Evolutionary conservation across 2,329 filamentous ascomycete species (phyloP).

Genomic region (Pseudonectria buxi): DNA sequence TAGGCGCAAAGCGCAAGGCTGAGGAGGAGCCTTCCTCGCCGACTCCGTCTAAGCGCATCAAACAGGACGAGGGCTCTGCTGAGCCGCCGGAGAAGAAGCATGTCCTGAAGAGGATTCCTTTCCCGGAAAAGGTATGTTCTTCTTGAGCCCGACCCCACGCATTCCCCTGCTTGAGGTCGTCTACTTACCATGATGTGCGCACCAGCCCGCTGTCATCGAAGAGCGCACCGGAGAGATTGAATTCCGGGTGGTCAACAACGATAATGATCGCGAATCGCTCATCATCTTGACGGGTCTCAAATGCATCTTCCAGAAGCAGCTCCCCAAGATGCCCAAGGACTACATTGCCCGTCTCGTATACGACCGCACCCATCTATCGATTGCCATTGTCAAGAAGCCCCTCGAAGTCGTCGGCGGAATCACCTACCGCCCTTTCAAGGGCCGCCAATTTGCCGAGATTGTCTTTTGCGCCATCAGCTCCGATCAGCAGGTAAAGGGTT

Average conservation of each 20-base stretch:
- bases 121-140: conserved; percentile 72
- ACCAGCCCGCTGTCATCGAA: conserved; percentile 78
- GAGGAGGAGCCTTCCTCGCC: conserved; percentile 57
- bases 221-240: conserved; percentile 93
- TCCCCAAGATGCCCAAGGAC: conserved; percentile 99
- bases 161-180: neutral
- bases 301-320: conserved; percentile 96
- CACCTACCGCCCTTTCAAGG: conserved; percentile 90
- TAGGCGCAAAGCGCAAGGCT: conserved; percentile 66
- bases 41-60: conserved; percentile 58
- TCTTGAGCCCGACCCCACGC: no score
- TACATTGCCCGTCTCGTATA: conserved; percentile 98
- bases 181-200: conserved; percentile 4
- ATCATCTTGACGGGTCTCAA: conserved; percentile 95
- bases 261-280: conserved; percentile 76
- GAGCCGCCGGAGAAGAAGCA: conserved; percentile 39
- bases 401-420: conserved; percentile 95
- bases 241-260: conserved; percentile 97
- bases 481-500: conserved; percentile 97
- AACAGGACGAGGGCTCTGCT: conserved; percentile 34
- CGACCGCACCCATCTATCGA: conserved; percentile 90
- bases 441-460: conserved; percentile 90
- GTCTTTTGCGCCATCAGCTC: conserved; percentile 97
- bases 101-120: conserved; percentile 63
- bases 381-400: conserved; percentile 95